Evolutionary conservation across 495 filamentous ascomycete species (phyloP).

Genomic region (Daldinia caldariorum): DNA sequence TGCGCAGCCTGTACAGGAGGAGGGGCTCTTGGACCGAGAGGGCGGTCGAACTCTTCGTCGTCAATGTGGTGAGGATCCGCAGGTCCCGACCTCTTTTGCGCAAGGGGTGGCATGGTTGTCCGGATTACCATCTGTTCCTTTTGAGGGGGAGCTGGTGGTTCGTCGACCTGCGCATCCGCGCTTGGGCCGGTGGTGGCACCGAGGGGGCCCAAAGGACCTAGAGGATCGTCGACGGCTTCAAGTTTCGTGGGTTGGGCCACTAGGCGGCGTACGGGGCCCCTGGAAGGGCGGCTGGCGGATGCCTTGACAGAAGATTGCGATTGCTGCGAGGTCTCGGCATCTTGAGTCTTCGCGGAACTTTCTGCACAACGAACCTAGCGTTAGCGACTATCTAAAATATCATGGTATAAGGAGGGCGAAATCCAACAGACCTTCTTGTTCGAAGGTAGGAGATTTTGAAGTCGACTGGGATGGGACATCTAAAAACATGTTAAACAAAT

Average conservation of each 20-base stretch:
- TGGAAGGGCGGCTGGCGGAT: slow-evolving; percentile 43
- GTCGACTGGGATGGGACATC: slow-evolving; percentile 68
- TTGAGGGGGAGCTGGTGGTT: slow-evolving; percentile 86
- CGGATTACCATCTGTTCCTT: slow-evolving; percentile 79
- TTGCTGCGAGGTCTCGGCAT: slow-evolving; percentile 43
- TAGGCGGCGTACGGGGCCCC: slow-evolving; percentile 66
- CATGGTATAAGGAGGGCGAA: slow-evolving; percentile 22
- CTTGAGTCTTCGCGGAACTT: slow-evolving; percentile 29
- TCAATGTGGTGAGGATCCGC: slow-evolving; percentile 66
- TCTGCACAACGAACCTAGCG: slow-evolving; percentile 40
- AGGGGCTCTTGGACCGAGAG: slow-evolving; percentile 68
- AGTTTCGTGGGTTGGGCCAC: slow-evolving; percentile 83
- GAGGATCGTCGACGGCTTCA: slow-evolving; percentile 66
- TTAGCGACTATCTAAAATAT: slow-evolving; percentile 46
- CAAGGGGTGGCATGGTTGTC: slow-evolving; percentile 57
- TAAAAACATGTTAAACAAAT: slow-evolving; percentile 47
- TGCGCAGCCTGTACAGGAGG: slow-evolving; percentile 78
- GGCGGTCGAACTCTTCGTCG: slow-evolving; percentile 54
- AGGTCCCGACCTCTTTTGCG: slow-evolving; percentile 63
- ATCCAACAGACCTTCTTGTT: slow-evolving; percentile 33
- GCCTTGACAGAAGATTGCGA: slow-evolving; percentile 50
- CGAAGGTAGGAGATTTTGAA: slow-evolving; percentile 47
- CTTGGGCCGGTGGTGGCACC: slow-evolving; percentile 58
- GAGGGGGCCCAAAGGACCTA: slow-evolving; percentile 91
- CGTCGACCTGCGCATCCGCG: slow-evolving; percentile 59